A percentile compares a stretch with the other conserved stretches of the same genome.
Conservation (phyloP, 768 basidiomycete species). For the Austroboletus eburneus region DNA sequence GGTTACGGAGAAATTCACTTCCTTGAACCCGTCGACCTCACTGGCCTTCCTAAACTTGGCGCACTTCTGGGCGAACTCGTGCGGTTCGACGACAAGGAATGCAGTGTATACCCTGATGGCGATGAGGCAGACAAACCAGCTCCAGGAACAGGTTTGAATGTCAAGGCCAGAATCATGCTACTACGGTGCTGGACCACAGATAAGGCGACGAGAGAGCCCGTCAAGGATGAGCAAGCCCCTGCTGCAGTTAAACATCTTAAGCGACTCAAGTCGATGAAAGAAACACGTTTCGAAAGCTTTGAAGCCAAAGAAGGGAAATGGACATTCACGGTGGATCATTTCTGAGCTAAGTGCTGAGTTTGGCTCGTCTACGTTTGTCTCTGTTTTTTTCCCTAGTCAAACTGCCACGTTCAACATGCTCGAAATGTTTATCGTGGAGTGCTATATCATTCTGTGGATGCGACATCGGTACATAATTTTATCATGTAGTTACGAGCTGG, state of each 20-base stretch:
- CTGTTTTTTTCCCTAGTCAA: too few relatives aligned
- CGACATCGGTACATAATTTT: constrained; percentile 10
- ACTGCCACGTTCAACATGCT: not conserved
- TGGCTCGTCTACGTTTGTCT: constrained; percentile 2
- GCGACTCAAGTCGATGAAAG: constrained; percentile 77
- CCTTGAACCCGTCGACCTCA: constrained; percentile 81
- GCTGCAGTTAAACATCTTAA: constrained; percentile 68
- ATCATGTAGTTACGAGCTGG: constrained; percentile 14
- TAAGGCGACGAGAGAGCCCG: constrained; percentile 85
- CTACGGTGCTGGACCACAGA: constrained; percentile 85
- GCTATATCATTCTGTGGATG: too few relatives aligned
- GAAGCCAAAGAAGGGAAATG: constrained; percentile 80
- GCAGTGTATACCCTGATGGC: constrained; percentile 89
- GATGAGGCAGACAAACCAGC: constrained; percentile 83
- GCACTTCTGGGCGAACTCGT: constrained; percentile 85
- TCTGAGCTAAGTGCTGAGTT: constrained; percentile 41
- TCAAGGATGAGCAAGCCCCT: constrained; percentile 79
- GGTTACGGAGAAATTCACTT: constrained; percentile 87
- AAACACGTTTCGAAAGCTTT: constrained; percentile 81
- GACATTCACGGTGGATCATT: constrained; percentile 94
- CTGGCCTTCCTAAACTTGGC: constrained; percentile 72
- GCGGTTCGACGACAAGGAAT: constrained; percentile 87
- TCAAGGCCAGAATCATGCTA: constrained; percentile 72
- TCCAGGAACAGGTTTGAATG: constrained; percentile 84
- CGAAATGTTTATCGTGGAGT: not conserved